These are phyloP conservation scores for Pochonia chlamydosporia DNA, from an alignment of 2,329 filamentous ascomycete genomes.

Conservation along the genomic window DNA sequence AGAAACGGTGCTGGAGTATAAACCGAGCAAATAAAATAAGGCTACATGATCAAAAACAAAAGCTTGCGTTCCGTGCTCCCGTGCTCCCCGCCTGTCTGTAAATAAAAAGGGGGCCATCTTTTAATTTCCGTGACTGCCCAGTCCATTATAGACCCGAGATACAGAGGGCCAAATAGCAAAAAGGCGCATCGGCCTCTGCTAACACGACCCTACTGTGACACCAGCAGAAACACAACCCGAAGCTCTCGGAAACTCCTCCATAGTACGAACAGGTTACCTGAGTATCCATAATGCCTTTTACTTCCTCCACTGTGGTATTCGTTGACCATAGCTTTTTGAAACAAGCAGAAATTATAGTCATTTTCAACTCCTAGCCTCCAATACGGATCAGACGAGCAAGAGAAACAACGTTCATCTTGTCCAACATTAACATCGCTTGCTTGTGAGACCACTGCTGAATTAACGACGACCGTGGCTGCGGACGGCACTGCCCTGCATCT, in stretches of 20 bases:
- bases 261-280: slow-evolving; percentile 16
- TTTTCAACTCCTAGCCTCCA: slow-evolving; percentile 29
- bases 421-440: slow-evolving; percentile 21
- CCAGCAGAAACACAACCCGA: neutral
- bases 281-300: slow-evolving; percentile 23
- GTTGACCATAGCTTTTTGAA: slow-evolving; percentile 13
- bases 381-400: slow-evolving; percentile 21
- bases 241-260: neutral
- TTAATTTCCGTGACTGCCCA: slow-evolving; percentile 4
- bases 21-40: slow-evolving; percentile 23
- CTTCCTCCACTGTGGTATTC: slow-evolving; percentile 22
- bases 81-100: neutral
- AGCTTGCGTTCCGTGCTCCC: slow-evolving; percentile 8
- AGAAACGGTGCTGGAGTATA: slow-evolving; percentile 24
- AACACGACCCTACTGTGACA: neutral
- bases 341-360: slow-evolving; percentile 5
- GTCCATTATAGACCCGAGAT: slow-evolving; percentile 1
- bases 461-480: slow-evolving; percentile 92
- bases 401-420: slow-evolving; percentile 20
- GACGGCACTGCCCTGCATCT: slow-evolving; percentile 83
- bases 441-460: slow-evolving; percentile 14
- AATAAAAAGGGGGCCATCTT: slow-evolving; percentile 3
- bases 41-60: slow-evolving; percentile 27
- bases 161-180: neutral
- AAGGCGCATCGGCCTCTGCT: neutral